phyloP scores from a whole-genome alignment of 305 asterid species.

The Plantago lanceolata region DNA sequence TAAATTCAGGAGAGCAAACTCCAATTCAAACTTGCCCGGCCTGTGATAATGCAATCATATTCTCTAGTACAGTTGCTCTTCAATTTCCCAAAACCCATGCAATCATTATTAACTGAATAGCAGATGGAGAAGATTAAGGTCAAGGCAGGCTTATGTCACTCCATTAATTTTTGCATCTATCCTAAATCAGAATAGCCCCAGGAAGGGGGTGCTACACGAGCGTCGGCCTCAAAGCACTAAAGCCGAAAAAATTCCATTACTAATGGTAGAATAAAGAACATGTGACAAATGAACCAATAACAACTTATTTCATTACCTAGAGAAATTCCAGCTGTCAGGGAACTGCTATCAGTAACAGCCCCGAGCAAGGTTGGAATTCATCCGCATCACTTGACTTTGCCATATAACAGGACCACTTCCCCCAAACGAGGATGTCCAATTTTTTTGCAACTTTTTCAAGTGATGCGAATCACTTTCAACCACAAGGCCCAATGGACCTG shows the following conservation, averaged over 20 bases:
- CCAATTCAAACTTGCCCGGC: background rate
- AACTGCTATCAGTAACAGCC: slow-evolving; percentile 3
- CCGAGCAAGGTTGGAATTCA: background rate
- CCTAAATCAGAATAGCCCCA: slow-evolving; percentile 8
- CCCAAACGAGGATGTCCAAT: background rate
- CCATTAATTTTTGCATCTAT: slow-evolving; percentile 8
- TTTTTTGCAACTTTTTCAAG: background rate
- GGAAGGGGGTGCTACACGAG: background rate
- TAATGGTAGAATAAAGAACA: background rate
- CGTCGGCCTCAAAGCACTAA: too few species aligned
- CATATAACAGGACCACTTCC: background rate
- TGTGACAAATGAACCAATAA: background rate
- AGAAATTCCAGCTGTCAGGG: background rate
- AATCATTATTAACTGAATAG: slow-evolving; percentile 3
- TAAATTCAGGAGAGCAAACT: slow-evolving; percentile 15
- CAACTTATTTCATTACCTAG: background rate
- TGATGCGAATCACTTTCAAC: background rate
- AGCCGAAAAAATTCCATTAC: background rate
- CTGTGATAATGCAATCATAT: background rate
- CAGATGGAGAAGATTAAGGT: slow-evolving; percentile 3
- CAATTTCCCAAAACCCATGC: slow-evolving; percentile 6
- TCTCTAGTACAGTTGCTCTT: background rate
- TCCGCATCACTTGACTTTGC: background rate
- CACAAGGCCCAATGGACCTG: background rate
- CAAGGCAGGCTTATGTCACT: background rate